These are phyloP conservation scores for Chrysanthemum makinoi DNA, from an alignment of 129 eudicot species.

Conservation along the genomic window DNA sequence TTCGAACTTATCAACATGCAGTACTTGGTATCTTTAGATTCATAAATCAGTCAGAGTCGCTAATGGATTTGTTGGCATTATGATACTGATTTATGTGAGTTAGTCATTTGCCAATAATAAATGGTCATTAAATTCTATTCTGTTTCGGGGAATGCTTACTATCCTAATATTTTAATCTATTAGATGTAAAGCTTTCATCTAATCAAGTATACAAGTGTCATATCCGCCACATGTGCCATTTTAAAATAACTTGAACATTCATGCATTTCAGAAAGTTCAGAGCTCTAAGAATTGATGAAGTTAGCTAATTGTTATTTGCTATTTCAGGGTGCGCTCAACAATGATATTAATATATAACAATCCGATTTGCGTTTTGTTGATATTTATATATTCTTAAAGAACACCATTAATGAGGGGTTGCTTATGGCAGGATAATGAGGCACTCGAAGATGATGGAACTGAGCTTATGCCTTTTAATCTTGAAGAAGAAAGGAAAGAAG, in stretches of 20 bases:
- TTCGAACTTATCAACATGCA: conserved; percentile 1
- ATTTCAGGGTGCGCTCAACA: background rate
- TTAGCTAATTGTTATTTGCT: background rate
- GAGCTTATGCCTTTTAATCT: background rate
- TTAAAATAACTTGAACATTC: background rate
- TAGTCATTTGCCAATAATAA: background rate
- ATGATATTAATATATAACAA: background rate
- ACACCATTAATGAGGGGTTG: conserved; percentile 15
- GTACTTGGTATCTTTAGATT: conserved; percentile 4
- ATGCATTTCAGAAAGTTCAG: background rate
- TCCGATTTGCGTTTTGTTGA: conserved; percentile 8
- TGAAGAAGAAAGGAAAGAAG: background rate
- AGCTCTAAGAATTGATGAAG: background rate
- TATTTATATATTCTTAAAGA: background rate
- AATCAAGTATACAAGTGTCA: background rate
- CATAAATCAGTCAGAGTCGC: background rate
- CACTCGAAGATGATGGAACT: conserved; percentile 65
- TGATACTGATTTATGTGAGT: background rate
- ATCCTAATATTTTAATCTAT: background rate
- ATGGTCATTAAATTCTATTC: background rate
- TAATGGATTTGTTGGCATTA: no score
- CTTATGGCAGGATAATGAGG: conserved; percentile 71
- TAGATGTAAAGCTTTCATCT: background rate
- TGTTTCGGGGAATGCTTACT: background rate
- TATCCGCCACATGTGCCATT: background rate